Percentiles rank a stretch among this genome's conserved stretches.
These are phyloP conservation scores for Mariannaea sp. DNA, from an alignment of 2,329 filamentous ascomycete genomes.

Conservation along the genomic window DNA sequence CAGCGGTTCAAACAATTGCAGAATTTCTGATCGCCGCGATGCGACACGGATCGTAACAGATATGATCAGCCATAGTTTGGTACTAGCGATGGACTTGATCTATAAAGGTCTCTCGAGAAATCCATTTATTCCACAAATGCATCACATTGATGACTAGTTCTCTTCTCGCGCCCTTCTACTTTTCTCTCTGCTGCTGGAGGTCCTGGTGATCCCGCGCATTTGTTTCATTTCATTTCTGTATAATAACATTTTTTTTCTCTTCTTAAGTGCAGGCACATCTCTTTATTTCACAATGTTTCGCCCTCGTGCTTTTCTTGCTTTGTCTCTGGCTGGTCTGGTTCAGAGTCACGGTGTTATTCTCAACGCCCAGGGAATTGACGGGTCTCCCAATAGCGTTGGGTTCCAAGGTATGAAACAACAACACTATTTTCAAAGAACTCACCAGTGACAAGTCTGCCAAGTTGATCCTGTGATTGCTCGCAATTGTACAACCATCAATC, in stretches of 20 bases:
- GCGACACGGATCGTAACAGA: constrained; percentile 33
- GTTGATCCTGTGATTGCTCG: constrained; percentile 61
- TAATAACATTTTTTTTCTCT: constrained; percentile 5
- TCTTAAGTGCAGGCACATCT: constrained; percentile 32
- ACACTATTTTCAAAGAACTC: accelerated
- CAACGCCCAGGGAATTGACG: constrained; percentile 50
- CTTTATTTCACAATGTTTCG: constrained; percentile 28
- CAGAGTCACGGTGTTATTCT: constrained; percentile 53
- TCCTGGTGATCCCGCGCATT: constrained; percentile 35
- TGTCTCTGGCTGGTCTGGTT: constrained; percentile 26
- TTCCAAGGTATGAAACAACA: constrained; percentile 48
- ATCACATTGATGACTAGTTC: no score
- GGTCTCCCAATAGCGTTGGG: constrained; percentile 54
- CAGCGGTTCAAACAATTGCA: constrained; percentile 16
- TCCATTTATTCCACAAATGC: background rate
- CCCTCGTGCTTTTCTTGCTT: constrained; percentile 21
- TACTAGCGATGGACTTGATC: background rate
- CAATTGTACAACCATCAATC: constrained; percentile 66
- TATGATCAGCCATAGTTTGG: background rate
- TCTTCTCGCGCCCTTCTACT: no score
- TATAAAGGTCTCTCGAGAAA: constrained; percentile 25
- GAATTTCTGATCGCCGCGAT: constrained; percentile 23
- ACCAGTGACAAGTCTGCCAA: constrained; percentile 25
- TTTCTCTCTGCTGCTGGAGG: constrained; percentile 23
- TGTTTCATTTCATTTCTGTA: constrained; percentile 15